A percentile compares a stretch with the other conserved stretches of the same genome.
phyloP scores from a whole-genome alignment of 192 early-diverging fungal genomes.

The Piromyces finnis region DNA sequence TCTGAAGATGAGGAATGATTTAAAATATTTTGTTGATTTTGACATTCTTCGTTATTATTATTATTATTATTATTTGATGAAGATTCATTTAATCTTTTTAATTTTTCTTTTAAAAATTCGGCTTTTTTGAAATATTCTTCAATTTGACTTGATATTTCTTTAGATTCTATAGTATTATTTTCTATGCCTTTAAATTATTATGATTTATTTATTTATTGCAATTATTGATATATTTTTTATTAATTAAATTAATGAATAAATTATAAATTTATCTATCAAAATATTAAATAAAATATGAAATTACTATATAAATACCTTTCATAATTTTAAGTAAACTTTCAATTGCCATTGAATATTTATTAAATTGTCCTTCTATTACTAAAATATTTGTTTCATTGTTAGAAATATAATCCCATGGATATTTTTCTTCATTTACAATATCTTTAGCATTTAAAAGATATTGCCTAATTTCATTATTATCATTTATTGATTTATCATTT shows the following conservation, averaged over 20 bases:
- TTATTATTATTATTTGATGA: too few species aligned
- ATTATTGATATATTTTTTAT: too few species aligned
- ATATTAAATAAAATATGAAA: background rate
- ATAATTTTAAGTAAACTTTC: background rate
- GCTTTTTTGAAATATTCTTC: background rate
- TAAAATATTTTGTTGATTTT: background rate
- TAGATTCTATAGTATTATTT: background rate
- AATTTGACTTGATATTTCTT: background rate
- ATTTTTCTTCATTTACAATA: background rate
- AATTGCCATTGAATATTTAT: background rate
- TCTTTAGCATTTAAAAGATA: background rate
- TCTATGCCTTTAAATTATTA: too few species aligned
- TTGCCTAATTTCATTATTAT: background rate
- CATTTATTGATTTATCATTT: background rate
- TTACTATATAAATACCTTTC: background rate
- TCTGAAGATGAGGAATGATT: background rate
- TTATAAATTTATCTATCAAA: too few species aligned
- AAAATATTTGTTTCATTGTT: background rate
- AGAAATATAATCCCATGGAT: background rate
- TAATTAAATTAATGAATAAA: too few species aligned
- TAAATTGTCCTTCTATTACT: background rate
- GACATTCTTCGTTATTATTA: too few species aligned
- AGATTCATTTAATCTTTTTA: background rate
- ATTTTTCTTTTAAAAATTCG: background rate
- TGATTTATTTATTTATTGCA: too few species aligned